A percentile compares a stretch with the other conserved stretches of the same genome.
phyloP scores from a whole-genome alignment of 73 alveolate species.

The Durusdinium trenchii region DNA sequence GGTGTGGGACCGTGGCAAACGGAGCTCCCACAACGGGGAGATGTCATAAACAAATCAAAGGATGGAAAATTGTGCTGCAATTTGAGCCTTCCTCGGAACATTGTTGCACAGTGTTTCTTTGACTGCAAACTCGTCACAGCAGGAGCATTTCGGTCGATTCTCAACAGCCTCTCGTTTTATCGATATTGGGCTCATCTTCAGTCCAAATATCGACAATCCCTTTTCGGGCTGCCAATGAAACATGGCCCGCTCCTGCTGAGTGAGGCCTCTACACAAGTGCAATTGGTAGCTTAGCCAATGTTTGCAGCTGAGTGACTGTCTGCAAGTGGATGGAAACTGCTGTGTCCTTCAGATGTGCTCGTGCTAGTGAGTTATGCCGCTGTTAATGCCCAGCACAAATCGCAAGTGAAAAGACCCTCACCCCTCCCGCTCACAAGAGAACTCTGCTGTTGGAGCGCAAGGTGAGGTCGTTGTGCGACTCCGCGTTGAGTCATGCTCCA shows the following conservation, averaged over 20 bases:
- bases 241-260: not conserved
- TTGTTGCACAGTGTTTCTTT: not conserved
- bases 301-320: not conserved
- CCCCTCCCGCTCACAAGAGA: constrained; percentile 71
- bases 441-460: constrained; percentile 76
- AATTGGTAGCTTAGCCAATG: not conserved
- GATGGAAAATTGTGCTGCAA: not conserved
- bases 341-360: too few species aligned
- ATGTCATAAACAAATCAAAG: not conserved
- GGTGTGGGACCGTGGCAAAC: constrained; percentile 44
- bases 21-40: constrained; percentile 63
- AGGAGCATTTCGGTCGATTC: not conserved
- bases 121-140: not conserved
- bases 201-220: constrained; percentile 70
- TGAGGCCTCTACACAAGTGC: constrained; percentile 27
- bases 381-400: too few species aligned
- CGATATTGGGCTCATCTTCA: constrained; percentile 58
- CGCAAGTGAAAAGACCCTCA: constrained; percentile 34
- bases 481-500: constrained; percentile 10
- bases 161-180: not conserved
- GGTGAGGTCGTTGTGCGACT: constrained; percentile 62
- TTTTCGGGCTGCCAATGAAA: constrained; percentile 50
- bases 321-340: too few species aligned
- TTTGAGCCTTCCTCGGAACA: not conserved
- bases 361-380: too few species aligned